Percentiles rank a stretch among this genome's conserved stretches.
phyloP scores from a whole-genome alignment of 1,284 basidiomycete genomes.

The Moesziomyces parantarcticus region DNA sequence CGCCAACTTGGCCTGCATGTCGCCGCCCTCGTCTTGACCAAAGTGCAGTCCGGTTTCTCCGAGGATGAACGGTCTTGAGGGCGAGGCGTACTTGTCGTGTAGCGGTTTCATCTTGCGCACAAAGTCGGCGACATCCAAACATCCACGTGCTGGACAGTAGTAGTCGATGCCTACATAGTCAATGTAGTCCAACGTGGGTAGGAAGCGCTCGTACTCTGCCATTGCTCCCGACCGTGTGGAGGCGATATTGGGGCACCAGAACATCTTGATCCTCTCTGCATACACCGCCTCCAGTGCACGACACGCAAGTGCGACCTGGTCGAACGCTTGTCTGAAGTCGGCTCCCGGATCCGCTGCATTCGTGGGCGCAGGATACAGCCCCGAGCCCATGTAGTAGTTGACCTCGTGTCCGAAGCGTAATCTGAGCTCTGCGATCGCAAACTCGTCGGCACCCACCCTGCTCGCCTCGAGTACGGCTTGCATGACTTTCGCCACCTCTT shows the following conservation, averaged over 20 bases:
- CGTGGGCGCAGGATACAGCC: constrained; percentile 21
- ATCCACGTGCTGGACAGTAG: constrained; percentile 29
- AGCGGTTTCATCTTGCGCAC: constrained; percentile 27
- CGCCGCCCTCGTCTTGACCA: constrained; percentile 4
- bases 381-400: constrained; percentile 38
- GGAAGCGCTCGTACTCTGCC: constrained; percentile 25
- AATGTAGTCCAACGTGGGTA: constrained; percentile 12
- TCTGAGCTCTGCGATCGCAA: constrained; percentile 20
- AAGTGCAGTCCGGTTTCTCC: constrained; percentile 43
- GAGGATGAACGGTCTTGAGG: constrained; percentile 15
- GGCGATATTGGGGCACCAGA: constrained; percentile 46
- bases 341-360: constrained; percentile 6
- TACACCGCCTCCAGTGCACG: constrained; percentile 3
- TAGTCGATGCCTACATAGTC: constrained; percentile 45
- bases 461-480: constrained; percentile 17
- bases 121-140: constrained; percentile 16
- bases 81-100: constrained; percentile 19
- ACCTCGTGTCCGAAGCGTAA: constrained; percentile 37
- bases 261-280: constrained; percentile 20
- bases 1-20: constrained; percentile 11
- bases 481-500: constrained; percentile 23
- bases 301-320: constrained; percentile 22
- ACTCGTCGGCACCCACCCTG: not conserved
- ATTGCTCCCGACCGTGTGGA: constrained; percentile 13
- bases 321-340: constrained; percentile 23